Evolutionary conservation across 495 filamentous ascomycete species (phyloP).

Genomic region (Tuber melanosporum): DNA sequence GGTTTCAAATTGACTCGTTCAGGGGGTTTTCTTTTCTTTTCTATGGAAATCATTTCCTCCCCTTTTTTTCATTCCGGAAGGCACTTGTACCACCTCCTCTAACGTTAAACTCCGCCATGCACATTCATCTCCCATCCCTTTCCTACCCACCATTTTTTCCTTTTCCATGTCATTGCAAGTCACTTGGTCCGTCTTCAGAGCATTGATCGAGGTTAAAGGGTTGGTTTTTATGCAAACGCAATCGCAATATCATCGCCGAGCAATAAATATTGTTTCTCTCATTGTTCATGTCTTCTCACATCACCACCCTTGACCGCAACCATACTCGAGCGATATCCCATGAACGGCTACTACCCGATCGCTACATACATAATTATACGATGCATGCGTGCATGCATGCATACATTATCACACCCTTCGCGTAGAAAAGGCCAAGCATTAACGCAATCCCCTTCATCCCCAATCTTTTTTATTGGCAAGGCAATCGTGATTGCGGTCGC

Average conservation of each 20-base stretch:
- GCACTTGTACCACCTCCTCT: not conserved
- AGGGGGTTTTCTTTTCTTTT: slow-evolving; percentile 2
- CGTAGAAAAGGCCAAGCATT: not conserved
- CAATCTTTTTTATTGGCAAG: not conserved
- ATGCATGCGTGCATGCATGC: not conserved
- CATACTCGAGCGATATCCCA: not conserved
- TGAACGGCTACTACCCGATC: not conserved
- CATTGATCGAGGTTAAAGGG: no score
- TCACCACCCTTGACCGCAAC: not conserved
- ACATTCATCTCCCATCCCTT: not conserved
- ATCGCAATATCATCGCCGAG: not conserved
- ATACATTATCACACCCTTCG: not conserved
- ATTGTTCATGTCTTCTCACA: not conserved
- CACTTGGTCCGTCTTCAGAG: not conserved
- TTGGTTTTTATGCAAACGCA: not conserved
- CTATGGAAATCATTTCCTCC: not conserved
- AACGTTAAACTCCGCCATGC: not conserved
- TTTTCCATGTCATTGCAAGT: not conserved
- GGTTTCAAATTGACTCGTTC: slow-evolving; percentile 1
- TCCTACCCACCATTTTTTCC: not conserved
- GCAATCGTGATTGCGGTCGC: not conserved
- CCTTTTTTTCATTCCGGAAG: not conserved
- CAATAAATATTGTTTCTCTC: not conserved
- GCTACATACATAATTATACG: not conserved
- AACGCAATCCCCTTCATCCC: not conserved